Percentiles rank a stretch among this genome's conserved stretches.
Conservation (phyloP, 805 yeast genomes). For the Pichia membranifaciens region DNA sequence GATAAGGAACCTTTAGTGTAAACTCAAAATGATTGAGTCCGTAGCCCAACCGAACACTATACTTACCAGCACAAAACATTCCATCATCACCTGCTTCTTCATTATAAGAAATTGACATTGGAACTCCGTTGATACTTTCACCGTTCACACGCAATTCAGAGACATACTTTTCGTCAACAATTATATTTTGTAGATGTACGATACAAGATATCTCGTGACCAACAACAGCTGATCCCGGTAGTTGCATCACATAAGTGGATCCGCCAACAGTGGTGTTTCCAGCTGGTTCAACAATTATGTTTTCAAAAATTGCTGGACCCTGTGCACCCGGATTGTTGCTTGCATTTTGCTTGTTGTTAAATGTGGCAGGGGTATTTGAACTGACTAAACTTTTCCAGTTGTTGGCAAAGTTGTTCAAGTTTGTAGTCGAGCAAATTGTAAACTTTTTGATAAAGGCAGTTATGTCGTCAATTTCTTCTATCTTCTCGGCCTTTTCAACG, state of each 20-base stretch:
- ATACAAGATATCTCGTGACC: slow-evolving; percentile 40
- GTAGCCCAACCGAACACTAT: slow-evolving; percentile 29
- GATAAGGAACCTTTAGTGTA: slow-evolving; percentile 26
- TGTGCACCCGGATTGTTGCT: background rate
- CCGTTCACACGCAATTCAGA: slow-evolving; percentile 38
- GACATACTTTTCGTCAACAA: slow-evolving; percentile 34
- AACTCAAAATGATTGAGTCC: slow-evolving; percentile 44
- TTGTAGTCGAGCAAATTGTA: slow-evolving; percentile 31
- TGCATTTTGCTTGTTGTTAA: background rate
- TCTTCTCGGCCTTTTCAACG: slow-evolving; percentile 16
- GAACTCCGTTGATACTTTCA: slow-evolving; percentile 39
- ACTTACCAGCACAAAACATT: slow-evolving; percentile 31
- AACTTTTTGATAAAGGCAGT: slow-evolving; percentile 36
- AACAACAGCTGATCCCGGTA: slow-evolving; percentile 39
- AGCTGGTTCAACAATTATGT: slow-evolving; percentile 30
- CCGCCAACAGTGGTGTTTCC: slow-evolving; percentile 29
- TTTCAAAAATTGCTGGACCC: slow-evolving; percentile 18
- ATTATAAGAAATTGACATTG: slow-evolving; percentile 34
- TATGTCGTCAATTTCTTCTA: slow-evolving; percentile 22
- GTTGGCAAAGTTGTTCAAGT: slow-evolving; percentile 7
- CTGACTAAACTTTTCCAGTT: slow-evolving; percentile 3
- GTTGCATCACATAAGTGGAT: slow-evolving; percentile 36
- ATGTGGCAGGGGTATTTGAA: background rate
- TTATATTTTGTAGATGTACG: slow-evolving; percentile 37
- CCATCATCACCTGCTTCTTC: slow-evolving; percentile 18